These are phyloP conservation scores for Lentinula sp. DNA, from an alignment of 768 basidiomycete genomes.

Conservation along the genomic window DNA sequence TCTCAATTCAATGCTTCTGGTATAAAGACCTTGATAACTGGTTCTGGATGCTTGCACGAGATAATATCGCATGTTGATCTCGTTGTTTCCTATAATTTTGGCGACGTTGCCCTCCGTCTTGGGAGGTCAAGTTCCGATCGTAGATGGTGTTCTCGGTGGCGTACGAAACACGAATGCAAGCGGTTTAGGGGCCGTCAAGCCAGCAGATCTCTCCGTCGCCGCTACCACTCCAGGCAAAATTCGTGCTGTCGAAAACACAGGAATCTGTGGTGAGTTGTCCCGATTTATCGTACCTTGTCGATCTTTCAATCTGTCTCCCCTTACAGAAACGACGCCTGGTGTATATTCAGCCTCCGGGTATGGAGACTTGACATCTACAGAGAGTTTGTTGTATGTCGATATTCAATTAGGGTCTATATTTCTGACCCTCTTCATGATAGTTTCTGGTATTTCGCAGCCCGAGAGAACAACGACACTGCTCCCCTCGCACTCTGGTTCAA, in stretches of 20 bases:
- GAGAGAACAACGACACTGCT: constrained; percentile 53
- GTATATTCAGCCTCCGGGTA: constrained; percentile 62
- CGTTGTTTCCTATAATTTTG: not conserved
- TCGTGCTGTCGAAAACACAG: constrained; percentile 54
- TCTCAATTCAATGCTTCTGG: not conserved
- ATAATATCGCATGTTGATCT: not conserved
- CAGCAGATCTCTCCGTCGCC: constrained; percentile 2
- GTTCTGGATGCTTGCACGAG: not conserved
- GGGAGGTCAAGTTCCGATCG: constrained; percentile 10
- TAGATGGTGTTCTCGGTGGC: constrained; percentile 9
- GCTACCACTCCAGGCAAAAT: constrained; percentile 22
- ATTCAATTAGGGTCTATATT: not conserved
- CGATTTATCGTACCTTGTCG: not conserved
- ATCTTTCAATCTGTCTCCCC: not conserved
- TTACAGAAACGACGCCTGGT: constrained; percentile 50
- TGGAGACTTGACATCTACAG: constrained; percentile 47
- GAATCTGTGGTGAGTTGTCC: constrained; percentile 44
- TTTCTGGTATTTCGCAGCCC: constrained; percentile 68
- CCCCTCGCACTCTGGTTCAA: constrained; percentile 68
- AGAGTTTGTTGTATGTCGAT: constrained; percentile 49
- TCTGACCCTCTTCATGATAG: constrained; percentile 19
- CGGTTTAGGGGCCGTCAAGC: not conserved
- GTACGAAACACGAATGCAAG: not conserved
- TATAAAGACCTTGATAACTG: not conserved
- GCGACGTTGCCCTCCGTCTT: not conserved